Conservation (phyloP, 257 asterid species). For the Thymus quinquecostatus region DNA sequence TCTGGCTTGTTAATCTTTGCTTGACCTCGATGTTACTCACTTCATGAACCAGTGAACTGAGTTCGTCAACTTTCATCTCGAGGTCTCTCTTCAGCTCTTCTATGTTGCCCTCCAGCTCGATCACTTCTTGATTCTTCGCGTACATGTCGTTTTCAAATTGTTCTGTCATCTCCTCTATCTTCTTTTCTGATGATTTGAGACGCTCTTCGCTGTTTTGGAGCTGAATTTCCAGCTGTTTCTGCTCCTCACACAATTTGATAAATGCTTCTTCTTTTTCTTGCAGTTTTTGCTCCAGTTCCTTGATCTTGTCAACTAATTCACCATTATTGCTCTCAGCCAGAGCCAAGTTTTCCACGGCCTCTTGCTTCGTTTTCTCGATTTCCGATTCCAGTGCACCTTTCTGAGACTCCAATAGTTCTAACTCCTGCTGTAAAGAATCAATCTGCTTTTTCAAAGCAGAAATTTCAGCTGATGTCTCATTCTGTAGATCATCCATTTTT, state of each 20-base stretch:
- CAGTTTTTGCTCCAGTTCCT: conserved; percentile 49
- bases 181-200: conserved; percentile 55
- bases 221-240: conserved; percentile 46
- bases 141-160: conserved; percentile 47
- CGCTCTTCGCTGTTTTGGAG: conserved; percentile 50
- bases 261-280: conserved; percentile 59
- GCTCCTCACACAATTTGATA: conserved; percentile 51
- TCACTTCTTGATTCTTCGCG: conserved; percentile 48
- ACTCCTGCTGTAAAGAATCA: conserved; percentile 46
- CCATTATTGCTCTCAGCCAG: conserved; percentile 48
- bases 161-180: conserved; percentile 56
- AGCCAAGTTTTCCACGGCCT: conserved; percentile 42
- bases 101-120: conserved; percentile 55
- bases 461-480: conserved; percentile 49
- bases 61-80: conserved; percentile 89
- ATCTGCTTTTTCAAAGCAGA: conserved; percentile 45
- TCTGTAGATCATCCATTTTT: conserved; percentile 56
- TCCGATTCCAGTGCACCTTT: conserved; percentile 51
- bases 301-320: conserved; percentile 54
- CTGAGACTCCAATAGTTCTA: conserved; percentile 52
- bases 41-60: conserved; percentile 59
- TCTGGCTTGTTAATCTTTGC: conserved; percentile 79
- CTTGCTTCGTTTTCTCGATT: conserved; percentile 57
- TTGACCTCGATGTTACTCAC: conserved; percentile 80
- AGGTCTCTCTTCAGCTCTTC: conserved; percentile 75